phyloP scores from a whole-genome alignment of 345 rosid species.

The Populus ilicifolia region DNA sequence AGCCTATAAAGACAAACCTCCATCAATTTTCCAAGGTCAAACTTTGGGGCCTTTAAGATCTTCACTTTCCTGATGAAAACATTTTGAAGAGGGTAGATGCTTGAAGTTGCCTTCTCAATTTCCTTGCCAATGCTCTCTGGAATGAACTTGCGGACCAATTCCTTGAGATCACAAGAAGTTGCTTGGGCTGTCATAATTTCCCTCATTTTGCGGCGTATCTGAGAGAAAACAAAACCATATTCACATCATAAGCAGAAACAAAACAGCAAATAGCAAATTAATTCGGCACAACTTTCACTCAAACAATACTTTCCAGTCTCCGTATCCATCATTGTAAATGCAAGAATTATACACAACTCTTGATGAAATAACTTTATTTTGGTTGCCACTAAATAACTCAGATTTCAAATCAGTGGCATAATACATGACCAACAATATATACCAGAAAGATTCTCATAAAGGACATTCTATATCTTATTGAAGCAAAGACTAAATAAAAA shows the following conservation, averaged over 20 bases:
- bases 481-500: background rate
- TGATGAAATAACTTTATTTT: background rate
- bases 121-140: conserved; percentile 85
- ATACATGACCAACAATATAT: background rate
- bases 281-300: background rate
- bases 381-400: background rate
- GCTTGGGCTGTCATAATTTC: conserved; percentile 81
- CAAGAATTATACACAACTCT: background rate
- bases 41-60: conserved; percentile 90
- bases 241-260: background rate
- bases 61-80: conserved; percentile 90
- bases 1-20: conserved; percentile 38
- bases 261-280: background rate
- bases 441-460: background rate
- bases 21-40: conserved; percentile 98
- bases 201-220: conserved; percentile 93
- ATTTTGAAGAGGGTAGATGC: conserved; percentile 84
- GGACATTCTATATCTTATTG: background rate
- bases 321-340: background rate
- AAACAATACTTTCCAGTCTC: too few relatives aligned
- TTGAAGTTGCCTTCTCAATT: conserved; percentile 76
- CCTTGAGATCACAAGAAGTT: conserved; percentile 89
- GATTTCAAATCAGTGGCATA: background rate
- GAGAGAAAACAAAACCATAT: background rate
- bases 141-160: conserved; percentile 68